These are phyloP conservation scores for Xylariales sp. DNA, from an alignment of 2,329 filamentous ascomycete species.

Conservation along the genomic window DNA sequence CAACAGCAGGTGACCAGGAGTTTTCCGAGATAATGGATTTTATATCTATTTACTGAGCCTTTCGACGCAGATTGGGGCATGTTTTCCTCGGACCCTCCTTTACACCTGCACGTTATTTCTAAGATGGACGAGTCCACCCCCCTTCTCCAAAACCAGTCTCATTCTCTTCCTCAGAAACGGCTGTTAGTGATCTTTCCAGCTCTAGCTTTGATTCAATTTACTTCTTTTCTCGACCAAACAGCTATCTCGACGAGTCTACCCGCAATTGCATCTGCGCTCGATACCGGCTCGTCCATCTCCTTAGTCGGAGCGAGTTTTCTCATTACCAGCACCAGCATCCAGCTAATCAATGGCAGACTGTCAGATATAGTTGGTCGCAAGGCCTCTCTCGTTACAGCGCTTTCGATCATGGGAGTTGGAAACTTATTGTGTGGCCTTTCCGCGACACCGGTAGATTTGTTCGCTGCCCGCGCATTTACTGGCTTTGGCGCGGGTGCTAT, in stretches of 20 bases:
- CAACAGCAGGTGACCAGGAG: no score
- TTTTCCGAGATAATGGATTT: no score
- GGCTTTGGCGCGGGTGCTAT: conserved; percentile 24
- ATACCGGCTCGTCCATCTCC: not conserved
- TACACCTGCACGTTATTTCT: no score
- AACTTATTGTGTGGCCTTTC: conserved; percentile 22
- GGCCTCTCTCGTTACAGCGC: not conserved
- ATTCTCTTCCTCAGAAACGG: conserved; percentile 10
- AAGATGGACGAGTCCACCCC: no score
- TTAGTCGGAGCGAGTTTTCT: conserved; percentile 1
- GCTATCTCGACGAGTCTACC: conserved; percentile 11
- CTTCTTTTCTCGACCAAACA: conserved; percentile 16
- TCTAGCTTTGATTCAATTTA: conserved; percentile 11
- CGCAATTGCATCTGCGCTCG: conserved; percentile 3
- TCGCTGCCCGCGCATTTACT: conserved; percentile 24
- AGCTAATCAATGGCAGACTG: conserved; percentile 6
- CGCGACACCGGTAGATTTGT: conserved; percentile 20
- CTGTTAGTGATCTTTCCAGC: conserved; percentile 13
- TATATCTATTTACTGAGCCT: no score
- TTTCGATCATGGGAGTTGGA: not conserved
- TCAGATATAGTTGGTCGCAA: conserved; percentile 9
- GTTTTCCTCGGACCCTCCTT: no score
- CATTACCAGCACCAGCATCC: conserved; percentile 4
- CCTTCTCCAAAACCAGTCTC: conserved; percentile 12
- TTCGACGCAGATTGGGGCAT: no score